Conservation (phyloP, 495 filamentous ascomycete species). For the Echria macrotheca region DNA sequence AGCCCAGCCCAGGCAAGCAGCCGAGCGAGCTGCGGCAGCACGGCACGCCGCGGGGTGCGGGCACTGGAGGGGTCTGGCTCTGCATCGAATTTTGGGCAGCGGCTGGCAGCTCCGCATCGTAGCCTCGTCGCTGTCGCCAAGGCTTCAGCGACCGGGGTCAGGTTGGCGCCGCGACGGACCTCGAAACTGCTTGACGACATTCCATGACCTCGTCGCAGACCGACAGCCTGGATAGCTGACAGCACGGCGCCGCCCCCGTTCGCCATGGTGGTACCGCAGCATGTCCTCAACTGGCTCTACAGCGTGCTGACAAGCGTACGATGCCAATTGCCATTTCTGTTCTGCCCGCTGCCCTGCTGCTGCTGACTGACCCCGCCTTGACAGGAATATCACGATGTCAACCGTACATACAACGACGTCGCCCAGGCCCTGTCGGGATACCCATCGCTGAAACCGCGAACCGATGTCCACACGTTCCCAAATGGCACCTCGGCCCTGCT, state of each 20-base stretch:
- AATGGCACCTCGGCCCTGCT: conserved; percentile 83
- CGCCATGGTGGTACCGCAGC: conserved; percentile 78
- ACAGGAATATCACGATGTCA: conserved; percentile 89
- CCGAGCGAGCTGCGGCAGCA: too few species aligned
- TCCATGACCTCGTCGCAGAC: neutral
- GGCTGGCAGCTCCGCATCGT: too few species aligned
- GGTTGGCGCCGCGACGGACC: conserved; percentile 3
- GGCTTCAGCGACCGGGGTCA: conserved; percentile 3
- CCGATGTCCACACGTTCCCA: conserved; percentile 94
- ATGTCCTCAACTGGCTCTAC: conserved; percentile 91
- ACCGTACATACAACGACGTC: conserved; percentile 87
- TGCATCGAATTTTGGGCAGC: too few species aligned
- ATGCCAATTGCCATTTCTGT: neutral
- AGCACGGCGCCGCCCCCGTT: neutral
- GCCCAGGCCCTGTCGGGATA: conserved; percentile 75
- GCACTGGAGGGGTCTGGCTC: too few species aligned
- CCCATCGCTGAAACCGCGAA: conserved; percentile 80
- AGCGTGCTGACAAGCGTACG: conserved; percentile 77
- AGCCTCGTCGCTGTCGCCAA: conserved; percentile 16
- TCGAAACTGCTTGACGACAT: conserved; percentile 2
- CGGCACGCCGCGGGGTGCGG: conserved; percentile 2
- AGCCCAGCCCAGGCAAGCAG: too few species aligned
- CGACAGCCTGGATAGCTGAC: conserved; percentile 17
- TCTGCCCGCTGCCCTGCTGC: neutral
- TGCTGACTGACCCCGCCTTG: conserved; percentile 19